Conservation (phyloP, 176 grass and related monocot genomes). For the Neostapfia colusana region DNA sequence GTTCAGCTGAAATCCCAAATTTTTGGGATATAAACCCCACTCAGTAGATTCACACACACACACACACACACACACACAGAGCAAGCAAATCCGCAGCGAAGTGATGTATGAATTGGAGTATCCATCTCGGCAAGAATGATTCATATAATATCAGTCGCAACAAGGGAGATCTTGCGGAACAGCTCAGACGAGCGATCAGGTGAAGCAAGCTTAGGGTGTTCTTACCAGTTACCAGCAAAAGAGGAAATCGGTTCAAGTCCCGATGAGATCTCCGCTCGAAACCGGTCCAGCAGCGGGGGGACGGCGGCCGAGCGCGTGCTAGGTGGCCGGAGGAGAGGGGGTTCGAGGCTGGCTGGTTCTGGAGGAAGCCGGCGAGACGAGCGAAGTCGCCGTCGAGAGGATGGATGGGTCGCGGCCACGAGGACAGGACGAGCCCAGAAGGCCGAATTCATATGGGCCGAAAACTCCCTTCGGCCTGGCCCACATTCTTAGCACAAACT, state of each 20-base stretch:
- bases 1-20: not conserved
- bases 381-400: constrained; percentile 2
- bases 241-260: not conserved
- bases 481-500: not conserved
- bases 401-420: not conserved
- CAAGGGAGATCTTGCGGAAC: not conserved
- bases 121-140: not conserved
- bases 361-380: not conserved
- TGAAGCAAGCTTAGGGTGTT: not conserved
- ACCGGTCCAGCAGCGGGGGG: not conserved
- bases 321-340: not conserved
- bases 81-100: not conserved
- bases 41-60: not conserved
- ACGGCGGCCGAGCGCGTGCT: not conserved
- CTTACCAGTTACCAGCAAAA: constrained; percentile 23
- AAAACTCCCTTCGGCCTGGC: not conserved
- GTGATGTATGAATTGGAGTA: not conserved
- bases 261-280: not conserved
- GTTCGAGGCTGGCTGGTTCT: not conserved
- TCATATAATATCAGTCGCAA: not conserved
- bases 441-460: not conserved
- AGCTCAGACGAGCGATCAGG: not conserved
- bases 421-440: not conserved
- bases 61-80: not conserved
- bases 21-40: not conserved